These are phyloP conservation scores for Chalciporus chontae DNA, from an alignment of 768 basidiomycete genomes.

Conservation along the genomic window DNA sequence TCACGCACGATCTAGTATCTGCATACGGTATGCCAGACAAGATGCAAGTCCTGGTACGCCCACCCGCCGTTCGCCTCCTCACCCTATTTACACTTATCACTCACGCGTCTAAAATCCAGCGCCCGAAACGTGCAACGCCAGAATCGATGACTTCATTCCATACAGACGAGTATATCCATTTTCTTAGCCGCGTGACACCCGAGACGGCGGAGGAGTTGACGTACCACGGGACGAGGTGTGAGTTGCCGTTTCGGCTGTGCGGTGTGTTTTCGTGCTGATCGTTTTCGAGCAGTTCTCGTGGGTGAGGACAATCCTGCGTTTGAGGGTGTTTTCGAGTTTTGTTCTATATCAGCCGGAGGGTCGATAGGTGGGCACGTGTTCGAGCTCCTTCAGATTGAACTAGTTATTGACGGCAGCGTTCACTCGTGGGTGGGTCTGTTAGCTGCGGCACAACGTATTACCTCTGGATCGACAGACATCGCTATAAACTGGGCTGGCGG, in stretches of 20 bases:
- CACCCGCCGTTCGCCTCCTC: not conserved
- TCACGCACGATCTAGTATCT: slow-evolving; percentile 88
- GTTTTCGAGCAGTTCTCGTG: slow-evolving; percentile 42
- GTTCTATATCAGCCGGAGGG: slow-evolving; percentile 93
- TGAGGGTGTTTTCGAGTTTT: slow-evolving; percentile 96
- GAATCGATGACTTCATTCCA: slow-evolving; percentile 91
- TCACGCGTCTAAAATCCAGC: slow-evolving; percentile 35
- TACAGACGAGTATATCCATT: slow-evolving; percentile 97
- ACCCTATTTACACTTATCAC: too few relatives aligned
- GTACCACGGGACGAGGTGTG: slow-evolving; percentile 82
- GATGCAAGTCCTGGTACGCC: slow-evolving; percentile 82
- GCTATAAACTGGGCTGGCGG: slow-evolving; percentile 98
- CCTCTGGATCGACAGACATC: slow-evolving; percentile 74
- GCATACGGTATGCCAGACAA: slow-evolving; percentile 92
- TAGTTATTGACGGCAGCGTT: too few relatives aligned
- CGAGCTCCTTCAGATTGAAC: not conserved
- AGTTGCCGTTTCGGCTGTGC: slow-evolving; percentile 19
- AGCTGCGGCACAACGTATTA: slow-evolving; percentile 81
- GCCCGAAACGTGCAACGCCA: slow-evolving; percentile 65
- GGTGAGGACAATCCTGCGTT: slow-evolving; percentile 97
- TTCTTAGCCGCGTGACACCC: slow-evolving; percentile 82
- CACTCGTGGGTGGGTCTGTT: not conserved
- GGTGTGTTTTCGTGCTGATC: not conserved
- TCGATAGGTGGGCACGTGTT: slow-evolving; percentile 67
- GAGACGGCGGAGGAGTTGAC: slow-evolving; percentile 88